Evolutionary conservation across 2,329 filamentous ascomycete genomes (phyloP).

Genomic region (Gnomoniopsis smithogilvyi): DNA sequence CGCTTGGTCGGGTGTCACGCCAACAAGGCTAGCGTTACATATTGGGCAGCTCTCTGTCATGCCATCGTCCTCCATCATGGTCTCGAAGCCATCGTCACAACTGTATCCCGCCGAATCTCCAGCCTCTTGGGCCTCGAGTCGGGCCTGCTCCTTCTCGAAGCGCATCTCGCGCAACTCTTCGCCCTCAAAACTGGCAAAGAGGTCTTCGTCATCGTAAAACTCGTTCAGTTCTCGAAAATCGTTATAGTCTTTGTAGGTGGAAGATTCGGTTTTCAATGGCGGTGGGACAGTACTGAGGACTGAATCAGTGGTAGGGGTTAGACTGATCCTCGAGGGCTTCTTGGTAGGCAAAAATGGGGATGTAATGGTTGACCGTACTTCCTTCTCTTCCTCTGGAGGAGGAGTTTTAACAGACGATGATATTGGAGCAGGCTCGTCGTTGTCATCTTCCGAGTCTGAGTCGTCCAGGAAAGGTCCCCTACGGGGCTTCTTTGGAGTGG

Average conservation of each 20-base stretch:
- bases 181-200: constrained; percentile 54
- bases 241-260: constrained; percentile 30
- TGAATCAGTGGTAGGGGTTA: constrained; percentile 10
- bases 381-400: constrained; percentile 7
- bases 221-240: constrained; percentile 43
- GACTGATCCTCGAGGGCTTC: constrained; percentile 15
- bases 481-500: constrained; percentile 27
- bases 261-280: constrained; percentile 13
- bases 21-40: constrained; percentile 63
- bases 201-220: constrained; percentile 49
- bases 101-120: constrained; percentile 39
- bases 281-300: background rate
- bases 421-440: constrained; percentile 10
- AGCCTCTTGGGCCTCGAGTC: constrained; percentile 56
- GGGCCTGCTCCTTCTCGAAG: constrained; percentile 74
- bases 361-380: constrained; percentile 14
- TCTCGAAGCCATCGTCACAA: constrained; percentile 30
- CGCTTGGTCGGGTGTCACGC: constrained; percentile 62
- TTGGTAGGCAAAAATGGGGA: background rate
- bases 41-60: constrained; percentile 65
- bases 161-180: constrained; percentile 64
- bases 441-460: constrained; percentile 54
- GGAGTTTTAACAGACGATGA: background rate
- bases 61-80: constrained; percentile 25
- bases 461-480: constrained; percentile 69